phyloP scores from a whole-genome alignment of 1,139 yeast species.

The Kurtzmaniella quercitrusa region DNA sequence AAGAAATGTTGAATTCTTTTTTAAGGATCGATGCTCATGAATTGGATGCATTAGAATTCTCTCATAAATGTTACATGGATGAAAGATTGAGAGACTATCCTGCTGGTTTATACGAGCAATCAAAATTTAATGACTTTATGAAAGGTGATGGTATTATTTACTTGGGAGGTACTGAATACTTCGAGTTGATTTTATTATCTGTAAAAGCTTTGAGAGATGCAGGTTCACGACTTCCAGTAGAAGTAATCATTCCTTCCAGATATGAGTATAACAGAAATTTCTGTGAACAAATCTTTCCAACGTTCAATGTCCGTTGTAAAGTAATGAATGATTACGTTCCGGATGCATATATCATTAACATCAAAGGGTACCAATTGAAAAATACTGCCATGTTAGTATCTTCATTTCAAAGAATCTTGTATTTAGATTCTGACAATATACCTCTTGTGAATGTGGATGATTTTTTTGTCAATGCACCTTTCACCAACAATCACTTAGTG shows the following conservation, averaged over 20 bases:
- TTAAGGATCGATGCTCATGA: conserved; percentile 20
- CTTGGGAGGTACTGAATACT: conserved; percentile 58
- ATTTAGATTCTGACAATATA: conserved; percentile 35
- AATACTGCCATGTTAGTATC: conserved; percentile 31
- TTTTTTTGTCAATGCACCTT: conserved; percentile 29
- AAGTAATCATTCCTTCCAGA: conserved; percentile 36
- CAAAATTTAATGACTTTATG: conserved; percentile 24
- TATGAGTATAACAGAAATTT: conserved; percentile 28
- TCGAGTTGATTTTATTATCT: conserved; percentile 53
- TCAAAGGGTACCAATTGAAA: conserved; percentile 29
- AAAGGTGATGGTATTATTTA: conserved; percentile 56
- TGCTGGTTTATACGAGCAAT: conserved; percentile 15
- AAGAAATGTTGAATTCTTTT: conserved; percentile 19
- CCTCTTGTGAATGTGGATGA: conserved; percentile 31
- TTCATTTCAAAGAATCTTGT: conserved; percentile 29
- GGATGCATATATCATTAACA: conserved; percentile 12
- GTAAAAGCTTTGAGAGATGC: conserved; percentile 48
- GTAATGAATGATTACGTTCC: conserved; percentile 31
- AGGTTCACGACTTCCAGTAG: conserved; percentile 57
- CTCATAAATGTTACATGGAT: conserved; percentile 18
- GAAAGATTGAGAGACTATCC: conserved; percentile 18
- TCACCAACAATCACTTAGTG: conserved; percentile 22
- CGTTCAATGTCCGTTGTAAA: conserved; percentile 28
- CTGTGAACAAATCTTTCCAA: conserved; percentile 26
- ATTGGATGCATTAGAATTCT: conserved; percentile 14